Conservation (phyloP, 495 filamentous ascomycete genomes). For the Staphylotrichum longicolle region DNA sequence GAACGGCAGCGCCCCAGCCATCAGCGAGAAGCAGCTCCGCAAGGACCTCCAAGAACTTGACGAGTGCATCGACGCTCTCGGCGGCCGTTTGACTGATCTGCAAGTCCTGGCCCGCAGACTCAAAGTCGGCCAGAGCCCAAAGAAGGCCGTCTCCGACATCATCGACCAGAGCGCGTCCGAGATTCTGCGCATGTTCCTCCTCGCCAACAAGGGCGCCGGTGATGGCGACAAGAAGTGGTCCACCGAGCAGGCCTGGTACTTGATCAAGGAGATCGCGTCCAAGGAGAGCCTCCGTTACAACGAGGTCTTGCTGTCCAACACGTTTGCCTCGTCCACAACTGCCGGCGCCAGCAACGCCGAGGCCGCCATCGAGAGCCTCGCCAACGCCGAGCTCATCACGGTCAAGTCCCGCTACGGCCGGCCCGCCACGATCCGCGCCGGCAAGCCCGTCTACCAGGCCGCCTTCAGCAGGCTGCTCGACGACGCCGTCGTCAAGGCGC, state of each 20-base stretch:
- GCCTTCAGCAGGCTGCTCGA: constrained; percentile 70
- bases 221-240: constrained; percentile 61
- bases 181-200: constrained; percentile 88
- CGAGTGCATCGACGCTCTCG: constrained; percentile 73
- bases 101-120: constrained; percentile 90
- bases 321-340: constrained; percentile 58
- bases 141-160: constrained; percentile 82
- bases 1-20: constrained; percentile 9
- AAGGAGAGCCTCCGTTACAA: constrained; percentile 70
- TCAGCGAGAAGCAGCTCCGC: constrained; percentile 44
- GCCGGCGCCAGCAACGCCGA: constrained; percentile 55
- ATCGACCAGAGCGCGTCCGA: constrained; percentile 83
- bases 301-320: constrained; percentile 70
- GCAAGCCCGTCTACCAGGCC: constrained; percentile 82
- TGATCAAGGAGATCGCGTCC: constrained; percentile 70
- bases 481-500: constrained; percentile 68
- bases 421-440: constrained; percentile 71
- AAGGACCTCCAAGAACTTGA: constrained; percentile 63
- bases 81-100: constrained; percentile 88
- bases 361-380: constrained; percentile 69
- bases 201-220: constrained; percentile 43
- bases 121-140: constrained; percentile 81
- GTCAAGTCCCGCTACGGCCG: constrained; percentile 71
- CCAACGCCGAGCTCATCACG: constrained; percentile 83
- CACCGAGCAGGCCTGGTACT: constrained; percentile 81